These are phyloP conservation scores for Berkeleyomyces rouxiae DNA, from an alignment of 2,329 filamentous ascomycete genomes.

Conservation along the genomic window DNA sequence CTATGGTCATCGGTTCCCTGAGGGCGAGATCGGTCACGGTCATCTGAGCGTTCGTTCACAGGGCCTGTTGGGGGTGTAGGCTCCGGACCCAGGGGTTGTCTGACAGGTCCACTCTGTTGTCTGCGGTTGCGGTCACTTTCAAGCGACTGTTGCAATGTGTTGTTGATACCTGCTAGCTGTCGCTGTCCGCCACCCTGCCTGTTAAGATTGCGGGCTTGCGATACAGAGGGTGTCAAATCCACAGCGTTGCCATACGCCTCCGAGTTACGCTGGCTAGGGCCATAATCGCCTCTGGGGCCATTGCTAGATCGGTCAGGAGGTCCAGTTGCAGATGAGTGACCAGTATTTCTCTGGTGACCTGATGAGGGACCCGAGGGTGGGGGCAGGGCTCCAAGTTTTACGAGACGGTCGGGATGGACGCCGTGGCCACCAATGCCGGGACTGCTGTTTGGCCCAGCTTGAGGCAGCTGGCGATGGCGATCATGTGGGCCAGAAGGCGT, in stretches of 20 bases:
- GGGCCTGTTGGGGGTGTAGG: not conserved
- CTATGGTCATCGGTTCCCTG: slow-evolving; percentile 23
- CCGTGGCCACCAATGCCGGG: not conserved
- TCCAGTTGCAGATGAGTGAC: not conserved
- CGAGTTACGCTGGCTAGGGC: not conserved
- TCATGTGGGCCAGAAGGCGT: slow-evolving; percentile 3
- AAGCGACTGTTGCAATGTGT: slow-evolving; percentile 36
- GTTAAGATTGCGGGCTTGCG: not conserved
- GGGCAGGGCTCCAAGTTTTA: not conserved
- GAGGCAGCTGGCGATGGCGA: slow-evolving; percentile 6
- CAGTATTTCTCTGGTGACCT: not conserved
- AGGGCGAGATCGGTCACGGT: slow-evolving; percentile 19
- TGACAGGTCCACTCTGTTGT: not conserved
- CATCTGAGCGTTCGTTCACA: slow-evolving; percentile 16
- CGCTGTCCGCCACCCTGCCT: slow-evolving; percentile 21
- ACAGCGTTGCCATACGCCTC: not conserved
- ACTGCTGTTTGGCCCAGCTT: not conserved
- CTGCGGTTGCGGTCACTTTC: slow-evolving; percentile 8
- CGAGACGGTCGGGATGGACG: slow-evolving; percentile 10
- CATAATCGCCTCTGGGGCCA: not conserved
- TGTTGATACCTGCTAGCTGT: slow-evolving; percentile 44
- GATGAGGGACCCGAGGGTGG: not conserved
- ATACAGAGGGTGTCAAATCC: not conserved
- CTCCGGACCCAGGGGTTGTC: slow-evolving; percentile 5
- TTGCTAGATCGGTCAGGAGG: not conserved